Base-by-base conservation (phyloP, 202 grass and related monocot species). In the Panicum hallii region DNA sequence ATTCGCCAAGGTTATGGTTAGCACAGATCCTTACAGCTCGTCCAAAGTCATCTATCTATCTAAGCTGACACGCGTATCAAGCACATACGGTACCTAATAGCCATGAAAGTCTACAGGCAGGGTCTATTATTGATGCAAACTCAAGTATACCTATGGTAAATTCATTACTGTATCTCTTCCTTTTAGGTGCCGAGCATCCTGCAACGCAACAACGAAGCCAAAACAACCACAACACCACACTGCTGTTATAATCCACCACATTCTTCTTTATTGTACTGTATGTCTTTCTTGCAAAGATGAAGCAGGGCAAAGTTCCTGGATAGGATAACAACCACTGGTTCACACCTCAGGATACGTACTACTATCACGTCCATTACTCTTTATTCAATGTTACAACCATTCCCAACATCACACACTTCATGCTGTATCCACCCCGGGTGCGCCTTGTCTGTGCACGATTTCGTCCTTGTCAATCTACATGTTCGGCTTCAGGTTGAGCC, bases 401-500 rank as follows among this genome's bases (percentile, higher is more conserved):
- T 74, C 48, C 49, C 48, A 23, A 34, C 48, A 74, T 74, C 30
- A 54, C 28, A 74, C 0, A 3, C 1, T 17, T 67, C 74, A 75
- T 7, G 20, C 6, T 23, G 20, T 34, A 69, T 50, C 67, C 19
- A 61, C 52, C 47, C 57, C 10, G 11, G 11, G 13, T 30, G 5
- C n/a, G 9, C 20, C 8, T 9, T 20, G 7, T 5, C n/a, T 61
- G 26, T 32, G 23, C 23, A 23, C 1, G 26, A 4, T 13, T 64
- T 34, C 13, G 14, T 14, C 17, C 72, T 78, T 45, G 48, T 22
- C 15, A 38, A 67, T 84, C 76, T 93, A 97, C 87, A 97, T 93
- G 85, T 28, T 91, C 14, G 95, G 82, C 86, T 93, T 94, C 30
- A 90, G 19, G 70, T 88, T 87, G 70, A 97, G 87, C 10, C 87